Conservation (phyloP, 1,284 basidiomycete genomes). For the Sparassis latifolia region DNA sequence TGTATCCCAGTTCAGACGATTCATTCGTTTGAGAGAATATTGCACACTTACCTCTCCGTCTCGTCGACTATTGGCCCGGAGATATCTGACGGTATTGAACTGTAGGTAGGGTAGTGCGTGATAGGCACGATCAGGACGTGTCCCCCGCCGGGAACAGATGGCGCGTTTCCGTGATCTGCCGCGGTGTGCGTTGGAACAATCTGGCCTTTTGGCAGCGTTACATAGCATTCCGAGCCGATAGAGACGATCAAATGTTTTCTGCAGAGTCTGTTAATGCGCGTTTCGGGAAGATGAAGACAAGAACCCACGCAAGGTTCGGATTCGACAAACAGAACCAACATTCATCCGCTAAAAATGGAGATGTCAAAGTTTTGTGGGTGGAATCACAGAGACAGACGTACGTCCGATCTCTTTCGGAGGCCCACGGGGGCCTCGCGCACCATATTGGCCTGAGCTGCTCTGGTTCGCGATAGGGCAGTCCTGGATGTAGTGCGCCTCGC, state of each 20-base stretch:
- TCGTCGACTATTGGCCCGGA: constrained; percentile 73
- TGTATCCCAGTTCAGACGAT: neutral
- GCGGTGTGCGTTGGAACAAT: constrained; percentile 72
- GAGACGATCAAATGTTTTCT: constrained; percentile 93
- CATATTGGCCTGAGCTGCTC: constrained; percentile 33
- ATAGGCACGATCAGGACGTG: constrained; percentile 90
- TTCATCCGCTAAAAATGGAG: constrained; percentile 59
- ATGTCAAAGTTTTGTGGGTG: neutral
- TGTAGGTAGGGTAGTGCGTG: constrained; percentile 56
- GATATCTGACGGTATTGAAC: constrained; percentile 67
- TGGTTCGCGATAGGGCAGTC: constrained; percentile 75
- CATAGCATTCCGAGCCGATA: constrained; percentile 88
- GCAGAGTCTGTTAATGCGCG: constrained; percentile 1
- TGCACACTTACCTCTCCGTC: constrained; percentile 51
- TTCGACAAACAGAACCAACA: constrained; percentile 98
- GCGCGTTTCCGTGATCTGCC: constrained; percentile 30
- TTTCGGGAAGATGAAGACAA: constrained; percentile 2
- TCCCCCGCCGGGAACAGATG: constrained; percentile 82
- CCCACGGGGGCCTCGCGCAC: constrained; percentile 34
- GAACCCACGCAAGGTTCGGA: constrained; percentile 72
- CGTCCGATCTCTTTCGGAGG: constrained; percentile 76
- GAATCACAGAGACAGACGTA: constrained; percentile 30
- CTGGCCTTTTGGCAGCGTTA: constrained; percentile 91
- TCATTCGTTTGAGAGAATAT: neutral
- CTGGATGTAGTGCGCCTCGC: constrained; percentile 75